A percentile compares a stretch with the other conserved stretches of the same genome.
Evolutionary conservation across 2,329 filamentous ascomycete genomes (phyloP).

Genomic region (Tolypocladium tundrense): DNA sequence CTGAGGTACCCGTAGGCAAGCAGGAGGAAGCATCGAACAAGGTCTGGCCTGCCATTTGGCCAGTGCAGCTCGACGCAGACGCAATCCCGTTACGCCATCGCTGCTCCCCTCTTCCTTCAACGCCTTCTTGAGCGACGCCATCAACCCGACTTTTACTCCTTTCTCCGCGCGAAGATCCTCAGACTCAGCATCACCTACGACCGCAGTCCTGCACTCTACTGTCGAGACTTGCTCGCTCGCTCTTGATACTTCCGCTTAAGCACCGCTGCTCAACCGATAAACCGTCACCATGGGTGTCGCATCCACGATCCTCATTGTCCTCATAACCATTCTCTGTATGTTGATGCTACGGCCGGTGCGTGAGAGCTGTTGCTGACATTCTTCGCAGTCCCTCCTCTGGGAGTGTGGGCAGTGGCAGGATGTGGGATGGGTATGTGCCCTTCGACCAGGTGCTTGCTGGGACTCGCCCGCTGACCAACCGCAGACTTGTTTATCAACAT

Average conservation of each 20-base stretch:
- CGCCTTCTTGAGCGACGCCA: not conserved
- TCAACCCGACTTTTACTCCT: not conserved
- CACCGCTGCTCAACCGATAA: not conserved
- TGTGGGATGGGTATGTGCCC: constrained; percentile 44
- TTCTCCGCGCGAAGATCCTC: not conserved
- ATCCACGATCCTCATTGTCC: constrained; percentile 36
- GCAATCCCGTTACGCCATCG: constrained; percentile 8
- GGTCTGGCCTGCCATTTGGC: not conserved
- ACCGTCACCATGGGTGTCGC: constrained; percentile 35
- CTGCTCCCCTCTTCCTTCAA: not conserved
- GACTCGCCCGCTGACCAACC: constrained; percentile 5
- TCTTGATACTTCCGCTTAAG: not conserved
- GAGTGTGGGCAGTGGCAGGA: constrained; percentile 53
- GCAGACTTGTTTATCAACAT: constrained; percentile 58
- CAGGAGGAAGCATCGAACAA: not conserved
- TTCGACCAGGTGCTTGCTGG: not conserved
- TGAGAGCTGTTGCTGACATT: constrained; percentile 8
- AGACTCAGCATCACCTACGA: not conserved
- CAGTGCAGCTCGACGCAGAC: not conserved
- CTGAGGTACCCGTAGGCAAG: not conserved
- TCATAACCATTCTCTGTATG: constrained; percentile 45
- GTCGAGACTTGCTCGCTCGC: not conserved
- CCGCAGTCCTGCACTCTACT: not conserved
- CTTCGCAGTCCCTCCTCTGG: constrained; percentile 52
- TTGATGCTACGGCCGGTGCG: constrained; percentile 3